Evolutionary conservation across 2,329 filamentous ascomycete species (phyloP).

Genomic region (Lecanicillium sp.): DNA sequence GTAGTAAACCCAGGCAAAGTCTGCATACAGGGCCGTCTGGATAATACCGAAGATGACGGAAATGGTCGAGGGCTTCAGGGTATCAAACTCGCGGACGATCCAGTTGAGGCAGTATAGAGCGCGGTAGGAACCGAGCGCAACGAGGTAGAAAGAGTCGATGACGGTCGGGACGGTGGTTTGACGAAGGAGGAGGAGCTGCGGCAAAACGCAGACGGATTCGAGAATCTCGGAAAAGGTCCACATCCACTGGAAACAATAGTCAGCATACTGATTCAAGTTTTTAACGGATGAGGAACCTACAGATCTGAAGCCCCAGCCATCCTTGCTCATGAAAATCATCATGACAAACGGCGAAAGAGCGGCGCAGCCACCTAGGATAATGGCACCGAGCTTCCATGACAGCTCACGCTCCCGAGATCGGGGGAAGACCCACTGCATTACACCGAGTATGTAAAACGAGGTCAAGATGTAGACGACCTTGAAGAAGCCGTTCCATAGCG

Average conservation of each 20-base stretch:
- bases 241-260: conserved; percentile 50
- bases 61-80: conserved; percentile 59
- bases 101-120: conserved; percentile 88
- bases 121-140: conserved; percentile 81
- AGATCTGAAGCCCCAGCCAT: conserved; percentile 41
- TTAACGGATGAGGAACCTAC: conserved; percentile 32
- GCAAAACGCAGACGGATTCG: conserved; percentile 84
- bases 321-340: conserved; percentile 52
- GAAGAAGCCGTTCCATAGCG: conserved; percentile 68
- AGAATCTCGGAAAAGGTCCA: conserved; percentile 90
- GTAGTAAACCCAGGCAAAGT: conserved; percentile 98
- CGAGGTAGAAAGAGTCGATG: conserved; percentile 92
- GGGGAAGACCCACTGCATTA: conserved; percentile 83
- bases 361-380: conserved; percentile 59
- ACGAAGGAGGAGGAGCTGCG: conserved; percentile 83
- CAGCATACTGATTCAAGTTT: conserved; percentile 13
- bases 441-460: conserved; percentile 76
- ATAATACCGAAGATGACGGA: conserved; percentile 81
- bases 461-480: conserved; percentile 85
- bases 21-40: conserved; percentile 83
- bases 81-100: conserved; percentile 64
- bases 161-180: conserved; percentile 95
- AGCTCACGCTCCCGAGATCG: conserved; percentile 85
- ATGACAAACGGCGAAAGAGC: conserved; percentile 66
- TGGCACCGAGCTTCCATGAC: conserved; percentile 84